Conservation (phyloP, 345 rosid species). For the Moricandia arvensis region DNA sequence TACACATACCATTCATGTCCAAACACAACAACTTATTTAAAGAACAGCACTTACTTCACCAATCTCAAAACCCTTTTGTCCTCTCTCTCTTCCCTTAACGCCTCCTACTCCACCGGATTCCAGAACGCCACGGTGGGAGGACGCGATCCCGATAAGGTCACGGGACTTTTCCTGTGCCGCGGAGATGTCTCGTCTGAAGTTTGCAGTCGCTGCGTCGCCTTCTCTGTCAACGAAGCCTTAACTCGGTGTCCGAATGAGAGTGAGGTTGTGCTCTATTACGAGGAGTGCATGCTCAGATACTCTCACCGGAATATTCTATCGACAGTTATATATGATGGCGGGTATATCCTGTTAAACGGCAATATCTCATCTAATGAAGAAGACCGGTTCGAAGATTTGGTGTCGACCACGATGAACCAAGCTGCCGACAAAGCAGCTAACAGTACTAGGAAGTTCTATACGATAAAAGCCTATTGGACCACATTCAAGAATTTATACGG, state of each 20-base stretch:
- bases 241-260: constrained; percentile 32
- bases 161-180: constrained; percentile 45
- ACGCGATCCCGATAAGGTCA: constrained; percentile 15
- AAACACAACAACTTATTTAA: background rate
- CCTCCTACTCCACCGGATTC: constrained; percentile 37
- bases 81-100: constrained; percentile 25
- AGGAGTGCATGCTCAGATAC: constrained; percentile 45
- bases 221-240: background rate
- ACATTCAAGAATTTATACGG: constrained; percentile 20
- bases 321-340: background rate
- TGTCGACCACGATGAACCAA: constrained; percentile 2
- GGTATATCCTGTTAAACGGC: background rate
- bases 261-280: constrained; percentile 32
- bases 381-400: background rate
- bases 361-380: background rate
- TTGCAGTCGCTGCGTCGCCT: constrained; percentile 39
- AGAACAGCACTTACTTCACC: constrained; percentile 11
- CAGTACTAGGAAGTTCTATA: constrained; percentile 36
- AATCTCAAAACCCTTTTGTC: constrained; percentile 44
- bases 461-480: background rate
- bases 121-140: constrained; percentile 47
- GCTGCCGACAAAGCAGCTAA: background rate
- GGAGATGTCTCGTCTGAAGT: constrained; percentile 26
- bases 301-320: constrained; percentile 28
- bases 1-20: background rate